phyloP scores from a whole-genome alignment of 257 asterid genomes.

The Penstemon barbatus region DNA sequence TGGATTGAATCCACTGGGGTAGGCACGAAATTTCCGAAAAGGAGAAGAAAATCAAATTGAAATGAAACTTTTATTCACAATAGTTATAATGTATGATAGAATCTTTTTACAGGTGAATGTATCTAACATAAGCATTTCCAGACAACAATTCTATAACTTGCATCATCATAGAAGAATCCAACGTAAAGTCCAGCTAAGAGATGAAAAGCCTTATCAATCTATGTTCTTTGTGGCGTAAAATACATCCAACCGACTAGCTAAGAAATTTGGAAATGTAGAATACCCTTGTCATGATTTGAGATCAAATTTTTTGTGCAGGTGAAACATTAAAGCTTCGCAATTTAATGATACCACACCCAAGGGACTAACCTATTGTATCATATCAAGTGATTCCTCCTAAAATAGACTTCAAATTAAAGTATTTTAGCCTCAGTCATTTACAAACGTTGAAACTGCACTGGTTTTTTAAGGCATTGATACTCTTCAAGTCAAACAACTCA shows the following conservation, averaged over 20 bases:
- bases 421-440: not conserved
- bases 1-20: no score
- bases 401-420: not conserved
- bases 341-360: not conserved
- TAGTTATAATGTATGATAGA: not conserved
- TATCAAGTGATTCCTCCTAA: not conserved
- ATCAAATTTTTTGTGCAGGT: not conserved
- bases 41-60: not conserved
- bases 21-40: not conserved
- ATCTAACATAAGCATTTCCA: not conserved
- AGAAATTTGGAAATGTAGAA: not conserved
- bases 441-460: not conserved
- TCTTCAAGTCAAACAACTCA: slow-evolving; percentile 1
- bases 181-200: not conserved
- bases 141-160: slow-evolving; percentile 6
- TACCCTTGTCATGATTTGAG: not conserved
- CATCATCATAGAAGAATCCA: not conserved
- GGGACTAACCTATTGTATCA: not conserved
- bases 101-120: not conserved
- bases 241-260: slow-evolving; percentile 9
- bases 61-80: not conserved
- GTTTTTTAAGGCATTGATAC: not conserved
- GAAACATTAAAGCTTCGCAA: not conserved
- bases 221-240: not conserved
- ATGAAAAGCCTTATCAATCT: not conserved